phyloP scores from a whole-genome alignment of 768 basidiomycete species.

The Exidia glandulosa region DNA sequence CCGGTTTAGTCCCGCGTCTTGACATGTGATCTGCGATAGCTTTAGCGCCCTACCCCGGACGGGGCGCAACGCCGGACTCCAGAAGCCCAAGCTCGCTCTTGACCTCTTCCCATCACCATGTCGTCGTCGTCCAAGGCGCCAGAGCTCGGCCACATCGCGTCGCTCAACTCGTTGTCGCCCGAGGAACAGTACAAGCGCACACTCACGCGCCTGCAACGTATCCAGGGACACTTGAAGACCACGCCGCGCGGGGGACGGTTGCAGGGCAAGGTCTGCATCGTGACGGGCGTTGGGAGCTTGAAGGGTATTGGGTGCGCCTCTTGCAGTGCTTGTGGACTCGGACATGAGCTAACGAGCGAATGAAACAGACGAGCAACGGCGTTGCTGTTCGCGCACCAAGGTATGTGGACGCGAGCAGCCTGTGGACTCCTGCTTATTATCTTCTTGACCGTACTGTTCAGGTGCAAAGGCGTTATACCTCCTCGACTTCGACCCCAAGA shows the following conservation, averaged over 20 bases:
- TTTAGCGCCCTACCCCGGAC: too few species aligned
- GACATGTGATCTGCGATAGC: too few species aligned
- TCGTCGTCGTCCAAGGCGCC: not conserved
- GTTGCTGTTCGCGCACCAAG: conserved; percentile 70
- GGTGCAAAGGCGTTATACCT: conserved; percentile 75
- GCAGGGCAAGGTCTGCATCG: conserved; percentile 69
- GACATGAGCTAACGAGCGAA: not conserved
- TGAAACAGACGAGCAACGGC: conserved; percentile 53
- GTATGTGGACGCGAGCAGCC: conserved; percentile 22
- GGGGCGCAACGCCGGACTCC: too few species aligned
- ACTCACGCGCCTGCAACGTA: conserved; percentile 50
- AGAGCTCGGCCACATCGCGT: not conserved
- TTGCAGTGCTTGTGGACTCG: not conserved
- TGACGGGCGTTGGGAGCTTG: conserved; percentile 80
- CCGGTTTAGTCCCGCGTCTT: too few species aligned
- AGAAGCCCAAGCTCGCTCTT: too few species aligned
- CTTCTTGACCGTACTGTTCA: conserved; percentile 17
- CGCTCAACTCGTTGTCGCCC: conserved; percentile 3
- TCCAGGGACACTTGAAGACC: conserved; percentile 54
- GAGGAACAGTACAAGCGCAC: conserved; percentile 50
- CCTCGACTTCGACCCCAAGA: conserved; percentile 54
- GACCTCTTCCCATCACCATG: too few species aligned
- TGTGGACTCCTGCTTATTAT: not conserved
- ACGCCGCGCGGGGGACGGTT: conserved; percentile 46
- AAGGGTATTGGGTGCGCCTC: conserved; percentile 75